Conservation (phyloP, 108 stramenopile genomes). For the Conticribra weissflogii region DNA sequence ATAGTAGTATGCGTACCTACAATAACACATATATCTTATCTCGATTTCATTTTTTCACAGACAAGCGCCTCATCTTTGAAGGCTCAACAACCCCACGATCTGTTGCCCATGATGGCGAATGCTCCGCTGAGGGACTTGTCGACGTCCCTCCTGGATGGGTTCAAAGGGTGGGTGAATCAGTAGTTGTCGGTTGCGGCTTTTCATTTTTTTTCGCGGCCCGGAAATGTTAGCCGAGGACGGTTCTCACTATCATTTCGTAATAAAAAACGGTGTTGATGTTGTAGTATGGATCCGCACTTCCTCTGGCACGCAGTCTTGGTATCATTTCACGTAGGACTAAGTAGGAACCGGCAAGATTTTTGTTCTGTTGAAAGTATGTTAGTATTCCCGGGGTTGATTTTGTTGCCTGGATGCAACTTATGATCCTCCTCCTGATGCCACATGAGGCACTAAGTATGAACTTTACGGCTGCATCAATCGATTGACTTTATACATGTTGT, state of each 20-base stretch:
- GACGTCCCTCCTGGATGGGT: constrained; percentile 36
- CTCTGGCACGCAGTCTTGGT: background rate
- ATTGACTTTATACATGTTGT: too few species aligned
- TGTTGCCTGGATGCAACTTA: background rate
- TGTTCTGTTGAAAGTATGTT: background rate
- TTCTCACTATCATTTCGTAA: constrained; percentile 1
- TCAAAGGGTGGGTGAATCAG: constrained; percentile 44
- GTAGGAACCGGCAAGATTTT: background rate
- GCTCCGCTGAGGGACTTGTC: constrained; percentile 22
- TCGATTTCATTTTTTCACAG: too few species aligned
- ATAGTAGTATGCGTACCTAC: too few species aligned
- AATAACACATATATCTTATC: too few species aligned
- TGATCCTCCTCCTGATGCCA: too few species aligned
- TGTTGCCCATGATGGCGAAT: constrained; percentile 48
- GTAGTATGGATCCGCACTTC: background rate
- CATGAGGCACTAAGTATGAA: too few species aligned
- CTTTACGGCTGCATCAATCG: too few species aligned
- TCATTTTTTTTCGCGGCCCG: background rate
- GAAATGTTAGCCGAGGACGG: too few species aligned
- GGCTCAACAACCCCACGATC: too few species aligned
- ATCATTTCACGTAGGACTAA: background rate
- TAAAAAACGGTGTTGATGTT: background rate
- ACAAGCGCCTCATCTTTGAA: too few species aligned
- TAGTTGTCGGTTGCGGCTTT: background rate
- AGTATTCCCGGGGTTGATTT: background rate